Evolutionary conservation across 2,329 filamentous ascomycete genomes (phyloP).

Genomic region (Zymoseptoria ardabiliae): DNA sequence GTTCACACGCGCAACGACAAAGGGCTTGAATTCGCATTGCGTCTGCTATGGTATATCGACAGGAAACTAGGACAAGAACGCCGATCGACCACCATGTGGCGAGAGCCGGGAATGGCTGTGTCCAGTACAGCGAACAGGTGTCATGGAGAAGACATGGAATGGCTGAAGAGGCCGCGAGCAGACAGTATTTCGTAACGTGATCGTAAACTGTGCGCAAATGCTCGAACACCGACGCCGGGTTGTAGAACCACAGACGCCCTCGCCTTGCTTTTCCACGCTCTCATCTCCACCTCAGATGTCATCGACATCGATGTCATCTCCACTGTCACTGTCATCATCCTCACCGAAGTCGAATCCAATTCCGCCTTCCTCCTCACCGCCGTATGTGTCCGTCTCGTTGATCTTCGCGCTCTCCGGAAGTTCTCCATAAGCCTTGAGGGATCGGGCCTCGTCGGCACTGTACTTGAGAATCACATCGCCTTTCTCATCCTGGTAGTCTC

Average conservation of each 20-base stretch:
- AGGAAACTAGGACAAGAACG: not conserved
- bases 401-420: constrained; percentile 97
- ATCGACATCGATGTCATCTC: constrained; percentile 87
- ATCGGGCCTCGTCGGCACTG: constrained; percentile 87
- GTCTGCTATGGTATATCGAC: not conserved
- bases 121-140: not conserved
- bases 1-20: not conserved
- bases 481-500: constrained; percentile 92
- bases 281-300: constrained; percentile 59
- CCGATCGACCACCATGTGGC: not conserved
- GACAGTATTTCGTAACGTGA: not conserved
- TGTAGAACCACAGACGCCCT: no score
- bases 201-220: not conserved
- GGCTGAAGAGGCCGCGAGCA: not conserved
- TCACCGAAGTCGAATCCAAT: constrained; percentile 99
- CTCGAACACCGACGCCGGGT: no score
- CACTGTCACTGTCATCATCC: constrained; percentile 56
- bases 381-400: constrained; percentile 96
- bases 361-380: constrained; percentile 87
- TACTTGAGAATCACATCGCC: constrained; percentile 93
- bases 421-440: constrained; percentile 94
- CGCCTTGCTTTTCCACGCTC: not conserved
- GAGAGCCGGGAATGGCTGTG: not conserved
- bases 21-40: not conserved
- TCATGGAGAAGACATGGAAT: not conserved